phyloP scores from a whole-genome alignment of 1,284 basidiomycete species.

The Sparassis latifolia region DNA sequence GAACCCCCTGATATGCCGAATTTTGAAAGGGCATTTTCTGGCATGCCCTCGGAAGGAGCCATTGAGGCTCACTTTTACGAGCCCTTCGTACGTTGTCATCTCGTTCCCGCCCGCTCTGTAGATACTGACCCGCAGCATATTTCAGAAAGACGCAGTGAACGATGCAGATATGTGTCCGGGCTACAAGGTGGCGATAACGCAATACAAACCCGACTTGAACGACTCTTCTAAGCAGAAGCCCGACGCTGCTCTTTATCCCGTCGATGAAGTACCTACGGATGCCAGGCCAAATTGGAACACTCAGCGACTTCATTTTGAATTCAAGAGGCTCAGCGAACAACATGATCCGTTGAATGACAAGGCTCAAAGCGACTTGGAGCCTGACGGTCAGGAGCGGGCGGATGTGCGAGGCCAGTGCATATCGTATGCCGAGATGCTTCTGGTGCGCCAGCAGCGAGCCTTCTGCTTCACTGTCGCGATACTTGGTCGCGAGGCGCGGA shows the following conservation, averaged over 20 bases:
- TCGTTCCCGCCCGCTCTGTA: too few relatives aligned
- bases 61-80: too few relatives aligned
- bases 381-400: background rate
- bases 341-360: conserved; percentile 5
- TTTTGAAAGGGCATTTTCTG: too few relatives aligned
- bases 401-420: conserved; percentile 4
- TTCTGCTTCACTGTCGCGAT: background rate
- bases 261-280: background rate
- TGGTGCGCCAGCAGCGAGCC: conserved; percentile 5
- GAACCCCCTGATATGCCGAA: too few relatives aligned
- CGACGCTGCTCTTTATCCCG: background rate
- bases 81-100: too few relatives aligned
- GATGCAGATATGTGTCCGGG: background rate
- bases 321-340: background rate
- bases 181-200: background rate
- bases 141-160: too few relatives aligned
- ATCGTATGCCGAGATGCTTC: conserved; percentile 5
- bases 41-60: too few relatives aligned
- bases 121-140: too few relatives aligned
- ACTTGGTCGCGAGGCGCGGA: conserved; percentile 7
- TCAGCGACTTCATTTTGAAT: background rate
- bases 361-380: background rate
- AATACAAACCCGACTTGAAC: background rate
- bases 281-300: background rate
- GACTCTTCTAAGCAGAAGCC: background rate